Percentiles rank a stretch among this genome's conserved stretches.
Conservation (phyloP, 192 early-diverging fungal species). For the Geranomyces michiganensis region DNA sequence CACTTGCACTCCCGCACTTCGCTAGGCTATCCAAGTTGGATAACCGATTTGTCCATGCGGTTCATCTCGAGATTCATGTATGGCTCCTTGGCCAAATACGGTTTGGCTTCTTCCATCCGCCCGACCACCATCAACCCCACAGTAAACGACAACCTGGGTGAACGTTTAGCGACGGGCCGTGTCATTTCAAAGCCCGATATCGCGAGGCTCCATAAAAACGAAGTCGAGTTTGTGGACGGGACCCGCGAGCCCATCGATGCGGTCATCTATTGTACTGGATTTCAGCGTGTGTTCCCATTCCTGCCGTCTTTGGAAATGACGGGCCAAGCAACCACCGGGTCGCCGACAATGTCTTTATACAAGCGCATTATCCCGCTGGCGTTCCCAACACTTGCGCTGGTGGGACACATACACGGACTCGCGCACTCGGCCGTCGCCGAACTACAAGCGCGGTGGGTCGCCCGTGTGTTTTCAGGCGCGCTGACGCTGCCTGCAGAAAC, state of each 20-base stretch:
- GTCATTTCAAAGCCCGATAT: slow-evolving; percentile 13
- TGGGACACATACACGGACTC: slow-evolving; percentile 59
- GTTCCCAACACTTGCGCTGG: slow-evolving; percentile 59
- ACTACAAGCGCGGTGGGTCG: slow-evolving; percentile 56
- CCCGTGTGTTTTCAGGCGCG: slow-evolving; percentile 40
- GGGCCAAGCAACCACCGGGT: slow-evolving; percentile 32
- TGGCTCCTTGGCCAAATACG: slow-evolving; percentile 6
- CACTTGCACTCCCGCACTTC: slow-evolving; percentile 11
- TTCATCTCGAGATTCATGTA: slow-evolving; percentile 15
- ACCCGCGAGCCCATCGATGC: slow-evolving; percentile 55
- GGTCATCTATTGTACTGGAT: slow-evolving; percentile 67
- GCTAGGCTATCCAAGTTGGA: slow-evolving; percentile 9
- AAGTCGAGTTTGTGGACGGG: slow-evolving; percentile 57
- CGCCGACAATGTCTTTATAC: slow-evolving; percentile 55
- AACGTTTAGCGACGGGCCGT: background rate
- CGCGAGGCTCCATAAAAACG: background rate
- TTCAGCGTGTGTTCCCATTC: slow-evolving; percentile 50
- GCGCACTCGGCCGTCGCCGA: slow-evolving; percentile 55
- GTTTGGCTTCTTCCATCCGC: background rate
- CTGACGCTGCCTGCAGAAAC: background rate
- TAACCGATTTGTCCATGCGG: slow-evolving; percentile 8
- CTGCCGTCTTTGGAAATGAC: slow-evolving; percentile 47
- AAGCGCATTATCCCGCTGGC: slow-evolving; percentile 59
- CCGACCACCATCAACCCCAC: slow-evolving; percentile 13
- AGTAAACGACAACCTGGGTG: slow-evolving; percentile 20